These are phyloP conservation scores for Boletus subparvulus DNA, from an alignment of 768 basidiomycete genomes.

Conservation along the genomic window DNA sequence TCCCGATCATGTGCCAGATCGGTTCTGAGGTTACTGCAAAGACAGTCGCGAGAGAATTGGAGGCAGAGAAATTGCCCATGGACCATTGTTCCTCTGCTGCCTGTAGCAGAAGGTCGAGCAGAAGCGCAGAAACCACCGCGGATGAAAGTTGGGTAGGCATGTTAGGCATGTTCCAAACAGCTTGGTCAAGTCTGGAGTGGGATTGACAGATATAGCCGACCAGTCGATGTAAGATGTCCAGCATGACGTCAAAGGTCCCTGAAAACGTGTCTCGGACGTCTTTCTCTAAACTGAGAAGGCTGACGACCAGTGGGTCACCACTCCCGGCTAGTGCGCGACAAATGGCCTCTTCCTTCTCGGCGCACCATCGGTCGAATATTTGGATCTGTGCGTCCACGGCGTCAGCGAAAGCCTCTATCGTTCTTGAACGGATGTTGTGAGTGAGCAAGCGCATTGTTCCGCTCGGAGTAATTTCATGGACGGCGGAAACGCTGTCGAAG, in stretches of 20 bases:
- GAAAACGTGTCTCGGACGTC: slow-evolving; percentile 56
- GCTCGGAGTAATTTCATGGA: slow-evolving; percentile 22
- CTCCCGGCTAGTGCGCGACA: slow-evolving; percentile 55
- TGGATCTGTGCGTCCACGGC: slow-evolving; percentile 63
- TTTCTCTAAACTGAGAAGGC: slow-evolving; percentile 65
- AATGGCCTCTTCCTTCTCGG: slow-evolving; percentile 63
- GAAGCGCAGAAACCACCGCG: slow-evolving; percentile 50
- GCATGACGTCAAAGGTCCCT: slow-evolving; percentile 55
- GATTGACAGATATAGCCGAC: slow-evolving; percentile 32
- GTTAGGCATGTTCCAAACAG: slow-evolving; percentile 42
- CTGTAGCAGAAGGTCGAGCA: slow-evolving; percentile 65
- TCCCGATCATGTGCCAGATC: slow-evolving; percentile 68
- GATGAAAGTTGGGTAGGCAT: slow-evolving; percentile 45
- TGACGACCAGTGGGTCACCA: slow-evolving; percentile 46
- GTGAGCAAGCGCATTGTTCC: slow-evolving; percentile 24
- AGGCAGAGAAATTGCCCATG: slow-evolving; percentile 54
- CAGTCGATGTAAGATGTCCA: slow-evolving; percentile 45
- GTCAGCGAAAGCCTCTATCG: slow-evolving; percentile 81
- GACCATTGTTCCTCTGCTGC: slow-evolving; percentile 57
- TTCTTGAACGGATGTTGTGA: slow-evolving; percentile 43
- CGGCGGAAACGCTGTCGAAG: slow-evolving; percentile 34
- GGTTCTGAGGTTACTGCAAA: slow-evolving; percentile 67
- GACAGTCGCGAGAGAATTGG: slow-evolving; percentile 57
- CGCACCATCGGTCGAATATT: slow-evolving; percentile 68
- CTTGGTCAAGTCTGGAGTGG: slow-evolving; percentile 25